Conservation (phyloP, 371 early-diverging fungal species). For the Encephalitozoon romaleae region DNA sequence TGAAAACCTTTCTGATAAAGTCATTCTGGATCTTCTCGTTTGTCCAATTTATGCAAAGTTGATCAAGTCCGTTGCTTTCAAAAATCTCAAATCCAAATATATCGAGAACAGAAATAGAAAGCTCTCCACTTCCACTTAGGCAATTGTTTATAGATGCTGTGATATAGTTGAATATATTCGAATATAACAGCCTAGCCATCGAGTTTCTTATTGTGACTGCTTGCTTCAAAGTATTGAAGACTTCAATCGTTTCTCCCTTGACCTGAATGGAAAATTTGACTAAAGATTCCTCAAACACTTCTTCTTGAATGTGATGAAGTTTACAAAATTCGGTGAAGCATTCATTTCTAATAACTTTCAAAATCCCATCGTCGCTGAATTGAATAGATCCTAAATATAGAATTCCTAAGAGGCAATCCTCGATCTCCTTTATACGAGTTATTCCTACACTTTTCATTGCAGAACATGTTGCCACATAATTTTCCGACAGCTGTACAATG, state of each 20-base stretch:
- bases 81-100: slow-evolving; percentile 69
- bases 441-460: slow-evolving; percentile 67
- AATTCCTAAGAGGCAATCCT: slow-evolving; percentile 62
- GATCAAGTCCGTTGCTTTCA: slow-evolving; percentile 62
- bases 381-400: slow-evolving; percentile 43
- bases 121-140: neutral
- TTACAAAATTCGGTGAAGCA: neutral
- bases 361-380: slow-evolving; percentile 6
- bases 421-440: slow-evolving; percentile 65
- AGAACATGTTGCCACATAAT: slow-evolving; percentile 54
- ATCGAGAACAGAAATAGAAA: slow-evolving; percentile 64
- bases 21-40: slow-evolving; percentile 66
- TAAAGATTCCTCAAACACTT: slow-evolving; percentile 41
- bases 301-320: slow-evolving; percentile 12
- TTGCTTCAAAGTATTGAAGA: slow-evolving; percentile 61
- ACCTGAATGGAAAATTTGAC: slow-evolving; percentile 61
- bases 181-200: slow-evolving; percentile 65
- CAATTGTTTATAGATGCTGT: slow-evolving; percentile 40
- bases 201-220: slow-evolving; percentile 65
- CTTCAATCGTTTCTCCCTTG: slow-evolving; percentile 66
- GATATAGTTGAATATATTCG: slow-evolving; percentile 50
- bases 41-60: slow-evolving; percentile 64
- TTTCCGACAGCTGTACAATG: slow-evolving; percentile 62
- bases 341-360: neutral
- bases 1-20: slow-evolving; percentile 79